Percentiles rank a stretch among this genome's conserved stretches.
phyloP scores from a whole-genome alignment of 2,329 filamentous ascomycete species.

The Helotiales sp. region DNA sequence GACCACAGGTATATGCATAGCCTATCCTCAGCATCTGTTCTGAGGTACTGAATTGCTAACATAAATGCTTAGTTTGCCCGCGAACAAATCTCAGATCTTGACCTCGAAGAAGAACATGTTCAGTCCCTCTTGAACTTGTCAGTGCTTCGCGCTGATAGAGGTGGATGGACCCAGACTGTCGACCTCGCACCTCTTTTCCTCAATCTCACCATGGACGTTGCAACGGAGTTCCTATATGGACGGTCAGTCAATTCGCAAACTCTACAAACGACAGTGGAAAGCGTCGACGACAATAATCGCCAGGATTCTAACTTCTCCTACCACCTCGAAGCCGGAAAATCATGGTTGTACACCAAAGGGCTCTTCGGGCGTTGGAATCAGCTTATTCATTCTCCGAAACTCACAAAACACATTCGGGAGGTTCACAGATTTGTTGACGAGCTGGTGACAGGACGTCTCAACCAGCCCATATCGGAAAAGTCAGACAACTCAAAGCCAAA shows the following conservation, averaged over 20 bases:
- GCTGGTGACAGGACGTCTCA: constrained; percentile 39
- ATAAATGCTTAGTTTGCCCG: constrained; percentile 46
- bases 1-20: constrained; percentile 65
- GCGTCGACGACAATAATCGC: background rate
- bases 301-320: background rate
- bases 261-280: constrained; percentile 56
- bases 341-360: constrained; percentile 17
- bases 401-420: constrained; percentile 51
- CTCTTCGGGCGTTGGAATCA: background rate
- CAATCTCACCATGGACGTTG: constrained; percentile 56
- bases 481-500: constrained; percentile 30
- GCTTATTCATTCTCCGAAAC: background rate
- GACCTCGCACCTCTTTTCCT: constrained; percentile 66
- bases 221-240: constrained; percentile 53
- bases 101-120: constrained; percentile 70
- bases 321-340: constrained; percentile 54
- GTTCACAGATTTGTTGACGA: constrained; percentile 56
- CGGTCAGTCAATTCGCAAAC: constrained; percentile 47
- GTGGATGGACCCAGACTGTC: constrained; percentile 48
- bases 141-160: constrained; percentile 44
- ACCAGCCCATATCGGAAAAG: constrained; percentile 26
- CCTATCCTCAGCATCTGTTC: background rate
- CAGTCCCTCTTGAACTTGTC: constrained; percentile 55
- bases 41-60: background rate
- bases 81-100: constrained; percentile 63